A percentile compares a stretch with the other conserved stretches of the same genome.
phyloP scores from a whole-genome alignment of 257 asterid species.

The Plantago ovata region DNA sequence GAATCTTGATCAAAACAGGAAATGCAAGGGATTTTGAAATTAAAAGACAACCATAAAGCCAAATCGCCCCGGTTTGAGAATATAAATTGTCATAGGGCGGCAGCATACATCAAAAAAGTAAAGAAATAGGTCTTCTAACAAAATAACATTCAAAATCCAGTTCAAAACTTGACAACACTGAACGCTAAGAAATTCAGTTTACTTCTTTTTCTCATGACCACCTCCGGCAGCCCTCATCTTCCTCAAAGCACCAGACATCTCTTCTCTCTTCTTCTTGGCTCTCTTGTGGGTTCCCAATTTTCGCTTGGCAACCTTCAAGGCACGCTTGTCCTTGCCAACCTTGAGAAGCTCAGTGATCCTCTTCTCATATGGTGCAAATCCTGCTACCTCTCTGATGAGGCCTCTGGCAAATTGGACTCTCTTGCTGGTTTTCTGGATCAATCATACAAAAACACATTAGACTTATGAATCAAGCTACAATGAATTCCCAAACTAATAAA shows the following conservation, averaged over 20 bases:
- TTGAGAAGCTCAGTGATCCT: constrained; percentile 74
- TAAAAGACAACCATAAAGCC: too few species aligned
- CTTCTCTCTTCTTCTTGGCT: constrained; percentile 82
- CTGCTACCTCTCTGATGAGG: constrained; percentile 72
- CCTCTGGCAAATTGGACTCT: constrained; percentile 58
- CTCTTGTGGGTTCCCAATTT: constrained; percentile 86
- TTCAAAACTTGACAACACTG: constrained; percentile 16
- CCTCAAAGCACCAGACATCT: constrained; percentile 67
- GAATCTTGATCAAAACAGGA: too few species aligned
- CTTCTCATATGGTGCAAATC: constrained; percentile 78
- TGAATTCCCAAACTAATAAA: neutral
- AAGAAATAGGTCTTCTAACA: constrained; percentile 9
- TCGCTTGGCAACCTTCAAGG: constrained; percentile 72
- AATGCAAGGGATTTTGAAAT: too few species aligned
- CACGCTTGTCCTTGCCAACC: constrained; percentile 77
- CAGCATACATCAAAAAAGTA: constrained; percentile 20
- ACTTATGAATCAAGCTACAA: too few species aligned
- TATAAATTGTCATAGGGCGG: neutral
- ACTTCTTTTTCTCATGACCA: constrained; percentile 69
- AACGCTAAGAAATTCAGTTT: constrained; percentile 8
- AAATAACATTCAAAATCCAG: constrained; percentile 18
- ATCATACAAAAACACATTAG: neutral
- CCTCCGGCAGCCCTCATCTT: constrained; percentile 90
- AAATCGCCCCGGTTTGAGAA: neutral
- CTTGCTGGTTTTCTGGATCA: constrained; percentile 65